Conservation (phyloP, 768 basidiomycete genomes). For the Pleurotus djamor region DNA sequence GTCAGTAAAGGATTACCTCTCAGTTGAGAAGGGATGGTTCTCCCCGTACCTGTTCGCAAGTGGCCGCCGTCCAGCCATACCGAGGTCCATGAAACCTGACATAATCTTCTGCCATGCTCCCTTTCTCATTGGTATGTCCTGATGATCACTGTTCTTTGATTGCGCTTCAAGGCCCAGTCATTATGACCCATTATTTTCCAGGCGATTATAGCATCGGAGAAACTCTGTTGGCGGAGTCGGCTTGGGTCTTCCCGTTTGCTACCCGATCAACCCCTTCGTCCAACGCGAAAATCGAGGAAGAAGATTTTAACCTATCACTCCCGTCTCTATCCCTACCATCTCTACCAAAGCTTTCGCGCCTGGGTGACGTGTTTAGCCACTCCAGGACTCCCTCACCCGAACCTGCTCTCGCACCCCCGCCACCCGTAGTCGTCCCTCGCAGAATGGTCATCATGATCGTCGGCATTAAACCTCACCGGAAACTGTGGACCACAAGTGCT, state of each 20-base stretch:
- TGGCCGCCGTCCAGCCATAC: slow-evolving; percentile 56
- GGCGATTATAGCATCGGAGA: slow-evolving; percentile 64
- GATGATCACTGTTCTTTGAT: background rate
- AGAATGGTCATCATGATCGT: slow-evolving; percentile 56
- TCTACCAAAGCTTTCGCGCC: slow-evolving; percentile 24
- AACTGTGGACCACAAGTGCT: slow-evolving; percentile 56
- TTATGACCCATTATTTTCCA: slow-evolving; percentile 15
- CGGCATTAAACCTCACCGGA: slow-evolving; percentile 60
- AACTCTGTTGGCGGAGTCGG: slow-evolving; percentile 55
- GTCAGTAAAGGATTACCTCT: slow-evolving; percentile 59
- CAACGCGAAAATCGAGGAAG: slow-evolving; percentile 10
- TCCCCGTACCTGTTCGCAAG: slow-evolving; percentile 66
- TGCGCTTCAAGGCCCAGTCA: background rate
- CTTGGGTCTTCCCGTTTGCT: slow-evolving; percentile 44
- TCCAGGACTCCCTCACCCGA: slow-evolving; percentile 54
- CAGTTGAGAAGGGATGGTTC: slow-evolving; percentile 69
- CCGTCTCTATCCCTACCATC: slow-evolving; percentile 21
- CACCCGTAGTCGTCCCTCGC: slow-evolving; percentile 42
- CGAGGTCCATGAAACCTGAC: slow-evolving; percentile 62
- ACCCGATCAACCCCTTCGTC: slow-evolving; percentile 18
- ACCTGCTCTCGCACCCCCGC: slow-evolving; percentile 37
- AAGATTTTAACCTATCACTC: slow-evolving; percentile 13
- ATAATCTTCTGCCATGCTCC: slow-evolving; percentile 65
- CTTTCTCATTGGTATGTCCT: slow-evolving; percentile 50
- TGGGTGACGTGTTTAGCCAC: slow-evolving; percentile 42